A percentile compares a stretch with the other conserved stretches of the same genome.
phyloP scores from a whole-genome alignment of 106 monocot genomes.

The Cymbidium sinense region DNA sequence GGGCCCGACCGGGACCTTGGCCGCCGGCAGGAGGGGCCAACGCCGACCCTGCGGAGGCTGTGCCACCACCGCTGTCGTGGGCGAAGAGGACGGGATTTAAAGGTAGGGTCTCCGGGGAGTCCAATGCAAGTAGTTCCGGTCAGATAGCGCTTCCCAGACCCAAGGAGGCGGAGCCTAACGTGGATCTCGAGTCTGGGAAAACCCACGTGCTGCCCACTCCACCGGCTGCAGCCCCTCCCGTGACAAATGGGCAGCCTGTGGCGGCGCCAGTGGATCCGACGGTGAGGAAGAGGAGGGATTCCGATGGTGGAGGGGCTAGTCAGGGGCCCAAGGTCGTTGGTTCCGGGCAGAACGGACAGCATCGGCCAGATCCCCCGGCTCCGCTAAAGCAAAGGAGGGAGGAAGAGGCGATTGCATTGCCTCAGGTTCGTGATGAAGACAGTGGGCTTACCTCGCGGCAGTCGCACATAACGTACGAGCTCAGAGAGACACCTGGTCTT shows the following conservation, averaged over 20 bases:
- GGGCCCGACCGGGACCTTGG: conserved; percentile 61
- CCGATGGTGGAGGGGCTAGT: conserved; percentile 26
- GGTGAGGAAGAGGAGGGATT: conserved; percentile 35
- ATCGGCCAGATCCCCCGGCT: conserved; percentile 14
- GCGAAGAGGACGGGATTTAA: conserved; percentile 83
- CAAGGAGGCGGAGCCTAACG: conserved; percentile 12
- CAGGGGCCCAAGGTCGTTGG: conserved; percentile 10
- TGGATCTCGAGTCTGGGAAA: conserved; percentile 65
- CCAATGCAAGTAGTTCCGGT: conserved; percentile 43
- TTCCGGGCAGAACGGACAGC: conserved; percentile 21
- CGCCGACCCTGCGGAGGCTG: conserved; percentile 1
- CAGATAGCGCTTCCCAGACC: conserved; percentile 39
- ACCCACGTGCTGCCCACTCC: conserved; percentile 26
- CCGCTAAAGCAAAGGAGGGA: conserved; percentile 22
- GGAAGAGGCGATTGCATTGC: conserved; percentile 21
- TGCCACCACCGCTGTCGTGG: conserved; percentile 51
- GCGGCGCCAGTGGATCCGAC: not conserved
- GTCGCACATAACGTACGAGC: conserved; percentile 79
- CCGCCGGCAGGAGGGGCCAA: conserved; percentile 25
- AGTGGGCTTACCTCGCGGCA: conserved; percentile 31
- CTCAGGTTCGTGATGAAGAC: conserved; percentile 45
- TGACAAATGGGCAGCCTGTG: conserved; percentile 12
- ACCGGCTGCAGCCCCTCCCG: conserved; percentile 8
- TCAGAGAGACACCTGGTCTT: conserved; percentile 86
- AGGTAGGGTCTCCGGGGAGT: conserved; percentile 46